Conservation (phyloP, 148 eudicot genomes). For the Euryodendron excelsum region DNA sequence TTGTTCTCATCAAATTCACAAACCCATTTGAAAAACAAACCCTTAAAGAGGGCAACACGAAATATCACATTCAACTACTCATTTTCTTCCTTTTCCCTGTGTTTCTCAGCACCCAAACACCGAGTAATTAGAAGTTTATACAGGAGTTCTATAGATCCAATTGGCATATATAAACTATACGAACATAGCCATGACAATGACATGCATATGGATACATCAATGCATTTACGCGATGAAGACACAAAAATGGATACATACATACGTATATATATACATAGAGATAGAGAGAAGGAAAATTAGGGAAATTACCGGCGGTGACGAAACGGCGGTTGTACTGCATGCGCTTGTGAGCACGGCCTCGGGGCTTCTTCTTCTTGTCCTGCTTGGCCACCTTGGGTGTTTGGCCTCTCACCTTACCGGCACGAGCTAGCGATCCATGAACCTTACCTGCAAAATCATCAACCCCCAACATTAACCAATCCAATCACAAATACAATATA, state of each 20-base stretch:
- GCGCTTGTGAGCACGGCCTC: constrained; percentile 94
- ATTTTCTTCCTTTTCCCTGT: not conserved
- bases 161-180: not conserved
- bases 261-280: not conserved
- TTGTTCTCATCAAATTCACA: not conserved
- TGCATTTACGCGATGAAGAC: no score
- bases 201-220: not conserved
- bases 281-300: not conserved
- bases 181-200: not conserved
- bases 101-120: not conserved
- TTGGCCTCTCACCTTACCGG: constrained; percentile 94
- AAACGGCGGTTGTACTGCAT: constrained; percentile 86
- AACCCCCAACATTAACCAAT: no score
- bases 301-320: constrained; percentile 73
- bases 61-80: no score
- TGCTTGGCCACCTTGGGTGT: constrained; percentile 87
- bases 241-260: no score
- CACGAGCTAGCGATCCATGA: constrained; percentile 94
- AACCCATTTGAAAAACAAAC: not conserved
- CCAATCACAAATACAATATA: not conserved
- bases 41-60: no score
- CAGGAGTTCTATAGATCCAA: not conserved
- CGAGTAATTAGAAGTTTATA: not conserved
- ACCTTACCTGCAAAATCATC: constrained; percentile 60
- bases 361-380: constrained; percentile 97